Evolutionary conservation across 1,284 basidiomycete genomes (phyloP).

Genomic region (Sanghuangporus baumii): DNA sequence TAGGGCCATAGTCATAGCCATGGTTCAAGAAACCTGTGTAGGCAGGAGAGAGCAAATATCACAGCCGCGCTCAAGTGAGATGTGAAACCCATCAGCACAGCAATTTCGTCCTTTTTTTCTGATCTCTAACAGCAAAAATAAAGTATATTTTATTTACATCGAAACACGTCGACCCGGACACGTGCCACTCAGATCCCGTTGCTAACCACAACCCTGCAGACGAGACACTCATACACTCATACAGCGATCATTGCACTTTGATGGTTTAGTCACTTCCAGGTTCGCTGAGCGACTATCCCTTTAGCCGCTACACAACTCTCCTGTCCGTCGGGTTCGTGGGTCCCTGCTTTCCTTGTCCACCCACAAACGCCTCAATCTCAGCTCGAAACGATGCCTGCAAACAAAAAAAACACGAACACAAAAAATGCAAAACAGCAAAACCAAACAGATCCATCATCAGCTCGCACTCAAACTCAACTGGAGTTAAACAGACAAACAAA

Average conservation of each 20-base stretch:
- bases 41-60: neutral
- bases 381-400: slow-evolving; percentile 16
- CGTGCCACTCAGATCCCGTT: neutral
- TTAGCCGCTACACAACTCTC: neutral
- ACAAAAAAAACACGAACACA: neutral
- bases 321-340: slow-evolving; percentile 9
- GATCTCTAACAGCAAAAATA: neutral
- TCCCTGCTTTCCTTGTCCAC: slow-evolving; percentile 15
- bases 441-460: neutral
- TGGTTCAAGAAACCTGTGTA: slow-evolving; percentile 1
- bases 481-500: neutral
- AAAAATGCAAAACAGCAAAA: neutral
- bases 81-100: neutral
- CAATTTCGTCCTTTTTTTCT: neutral
- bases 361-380: slow-evolving; percentile 16
- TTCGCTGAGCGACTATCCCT: neutral
- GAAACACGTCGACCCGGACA: neutral
- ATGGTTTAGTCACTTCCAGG: neutral
- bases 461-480: no score
- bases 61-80: slow-evolving; percentile 6
- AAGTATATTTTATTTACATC: neutral
- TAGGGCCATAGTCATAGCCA: neutral
- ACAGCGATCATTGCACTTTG: neutral
- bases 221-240: neutral
- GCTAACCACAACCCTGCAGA: neutral